phyloP scores from a whole-genome alignment of 768 basidiomycete species.

The Rhodosporidiobolus sp. region DNA sequence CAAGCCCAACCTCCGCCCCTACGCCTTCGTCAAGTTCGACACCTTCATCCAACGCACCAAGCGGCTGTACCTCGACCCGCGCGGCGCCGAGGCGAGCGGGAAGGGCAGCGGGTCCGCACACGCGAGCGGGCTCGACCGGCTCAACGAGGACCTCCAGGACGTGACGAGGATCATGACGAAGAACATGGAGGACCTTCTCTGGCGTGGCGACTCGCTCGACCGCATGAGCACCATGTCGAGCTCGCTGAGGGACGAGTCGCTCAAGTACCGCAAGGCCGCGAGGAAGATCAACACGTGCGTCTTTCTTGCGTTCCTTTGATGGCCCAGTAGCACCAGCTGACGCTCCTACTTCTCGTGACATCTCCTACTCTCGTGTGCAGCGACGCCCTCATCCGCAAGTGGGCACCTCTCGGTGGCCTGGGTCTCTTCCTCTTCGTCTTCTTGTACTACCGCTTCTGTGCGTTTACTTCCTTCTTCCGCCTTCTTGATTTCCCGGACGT shows the following conservation, averaged over 20 bases:
- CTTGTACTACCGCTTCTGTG: slow-evolving; percentile 57
- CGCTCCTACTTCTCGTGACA: neutral
- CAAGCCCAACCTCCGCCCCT: slow-evolving; percentile 88
- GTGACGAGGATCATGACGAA: slow-evolving; percentile 99
- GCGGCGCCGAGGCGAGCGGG: slow-evolving; percentile 61
- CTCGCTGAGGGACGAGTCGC: slow-evolving; percentile 89
- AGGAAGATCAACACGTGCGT: slow-evolving; percentile 70
- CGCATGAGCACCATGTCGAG: slow-evolving; percentile 96
- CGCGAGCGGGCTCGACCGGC: slow-evolving; percentile 68
- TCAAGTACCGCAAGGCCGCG: slow-evolving; percentile 94
- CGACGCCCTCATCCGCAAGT: slow-evolving; percentile 89
- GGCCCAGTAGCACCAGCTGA: too few species aligned
- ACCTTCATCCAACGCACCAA: slow-evolving; percentile 99
- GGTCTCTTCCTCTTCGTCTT: slow-evolving; percentile 62
- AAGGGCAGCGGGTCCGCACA: slow-evolving; percentile 18
- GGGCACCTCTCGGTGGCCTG: slow-evolving; percentile 84
- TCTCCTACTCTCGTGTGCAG: slow-evolving; percentile 45
- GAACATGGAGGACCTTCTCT: slow-evolving; percentile 98
- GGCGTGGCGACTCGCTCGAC: slow-evolving; percentile 96
- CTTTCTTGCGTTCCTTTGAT: neutral
- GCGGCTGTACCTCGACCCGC: slow-evolving; percentile 88
- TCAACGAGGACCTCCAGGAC: slow-evolving; percentile 95
- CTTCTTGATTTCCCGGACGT: too few species aligned
- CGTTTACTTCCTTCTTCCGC: neutral
- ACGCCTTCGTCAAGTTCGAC: slow-evolving; percentile 97